These are phyloP conservation scores for Melanopsichium pennsylvanicum DNA, from an alignment of 1,284 basidiomycete genomes.

Conservation along the genomic window DNA sequence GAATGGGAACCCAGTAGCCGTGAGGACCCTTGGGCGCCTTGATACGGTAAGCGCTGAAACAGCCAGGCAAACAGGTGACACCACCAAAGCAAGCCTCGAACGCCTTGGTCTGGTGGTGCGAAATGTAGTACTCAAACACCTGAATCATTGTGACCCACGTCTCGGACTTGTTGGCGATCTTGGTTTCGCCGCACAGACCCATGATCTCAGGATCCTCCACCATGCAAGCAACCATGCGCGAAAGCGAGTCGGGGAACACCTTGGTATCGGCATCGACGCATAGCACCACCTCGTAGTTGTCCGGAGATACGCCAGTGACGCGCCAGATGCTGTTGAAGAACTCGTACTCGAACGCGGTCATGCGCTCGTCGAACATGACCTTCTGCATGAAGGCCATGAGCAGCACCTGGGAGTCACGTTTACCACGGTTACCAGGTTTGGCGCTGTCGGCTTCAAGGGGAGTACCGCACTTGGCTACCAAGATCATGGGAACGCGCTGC, in stretches of 20 bases:
- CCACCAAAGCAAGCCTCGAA: slow-evolving; percentile 68
- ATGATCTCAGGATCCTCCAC: slow-evolving; percentile 69
- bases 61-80: slow-evolving; percentile 68
- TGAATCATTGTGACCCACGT: slow-evolving; percentile 70
- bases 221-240: slow-evolving; percentile 68
- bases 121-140: slow-evolving; percentile 98
- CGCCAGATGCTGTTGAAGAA: slow-evolving; percentile 69
- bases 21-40: slow-evolving; percentile 68
- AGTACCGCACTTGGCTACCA: slow-evolving; percentile 80
- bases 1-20: slow-evolving; percentile 68
- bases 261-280: slow-evolving; percentile 69
- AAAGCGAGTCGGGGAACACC: slow-evolving; percentile 68
- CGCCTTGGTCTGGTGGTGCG: slow-evolving; percentile 83
- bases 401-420: slow-evolving; percentile 92
- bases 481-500: slow-evolving; percentile 91
- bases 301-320: slow-evolving; percentile 68
- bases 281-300: slow-evolving; percentile 68
- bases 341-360: slow-evolving; percentile 69
- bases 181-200: slow-evolving; percentile 69
- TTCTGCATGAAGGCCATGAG: slow-evolving; percentile 69
- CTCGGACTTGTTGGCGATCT: slow-evolving; percentile 69
- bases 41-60: slow-evolving; percentile 69
- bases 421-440: slow-evolving; percentile 98
- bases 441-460: slow-evolving; percentile 84
- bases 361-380: slow-evolving; percentile 69